phyloP scores from a whole-genome alignment of 2,329 filamentous ascomycete genomes.

The Claviceps citrina region DNA sequence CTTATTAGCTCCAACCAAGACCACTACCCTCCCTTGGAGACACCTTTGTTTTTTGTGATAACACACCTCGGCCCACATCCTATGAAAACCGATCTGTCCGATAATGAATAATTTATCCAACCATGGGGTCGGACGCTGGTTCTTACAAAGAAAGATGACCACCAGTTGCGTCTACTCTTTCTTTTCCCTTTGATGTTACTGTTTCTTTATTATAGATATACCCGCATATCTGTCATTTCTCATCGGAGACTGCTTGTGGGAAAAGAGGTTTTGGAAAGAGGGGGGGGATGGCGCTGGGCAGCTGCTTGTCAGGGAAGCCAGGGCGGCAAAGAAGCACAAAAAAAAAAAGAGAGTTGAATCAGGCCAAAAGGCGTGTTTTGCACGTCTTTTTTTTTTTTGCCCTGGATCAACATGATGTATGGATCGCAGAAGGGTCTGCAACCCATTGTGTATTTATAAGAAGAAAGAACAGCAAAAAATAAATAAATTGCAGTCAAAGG shows the following conservation, averaged over 20 bases:
- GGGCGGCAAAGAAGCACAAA: not conserved
- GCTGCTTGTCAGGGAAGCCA: no score
- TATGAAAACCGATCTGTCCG: not conserved
- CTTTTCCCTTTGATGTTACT: not conserved
- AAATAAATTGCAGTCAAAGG: no score
- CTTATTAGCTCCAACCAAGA: not conserved
- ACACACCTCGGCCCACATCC: not conserved
- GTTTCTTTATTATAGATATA: not conserved
- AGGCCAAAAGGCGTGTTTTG: not conserved
- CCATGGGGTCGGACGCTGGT: not conserved
- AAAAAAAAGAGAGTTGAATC: not conserved
- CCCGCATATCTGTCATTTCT: not conserved
- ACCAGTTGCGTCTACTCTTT: not conserved
- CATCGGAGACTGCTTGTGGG: not conserved
- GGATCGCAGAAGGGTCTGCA: conserved; percentile 1
- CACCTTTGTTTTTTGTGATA: not conserved
- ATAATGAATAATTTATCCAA: not conserved
- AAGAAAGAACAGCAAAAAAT: no score
- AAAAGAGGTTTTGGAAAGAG: no score
- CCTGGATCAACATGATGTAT: conserved; percentile 1
- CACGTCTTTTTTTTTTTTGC: not conserved
- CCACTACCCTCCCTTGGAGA: not conserved
- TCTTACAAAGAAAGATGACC: not conserved
- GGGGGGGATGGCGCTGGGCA: no score
- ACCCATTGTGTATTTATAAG: conserved; percentile 1